Percentiles rank a stretch among this genome's conserved stretches.
These are phyloP conservation scores for Camelina neglecta DNA, from an alignment of 345 rosid species.

Conservation along the genomic window DNA sequence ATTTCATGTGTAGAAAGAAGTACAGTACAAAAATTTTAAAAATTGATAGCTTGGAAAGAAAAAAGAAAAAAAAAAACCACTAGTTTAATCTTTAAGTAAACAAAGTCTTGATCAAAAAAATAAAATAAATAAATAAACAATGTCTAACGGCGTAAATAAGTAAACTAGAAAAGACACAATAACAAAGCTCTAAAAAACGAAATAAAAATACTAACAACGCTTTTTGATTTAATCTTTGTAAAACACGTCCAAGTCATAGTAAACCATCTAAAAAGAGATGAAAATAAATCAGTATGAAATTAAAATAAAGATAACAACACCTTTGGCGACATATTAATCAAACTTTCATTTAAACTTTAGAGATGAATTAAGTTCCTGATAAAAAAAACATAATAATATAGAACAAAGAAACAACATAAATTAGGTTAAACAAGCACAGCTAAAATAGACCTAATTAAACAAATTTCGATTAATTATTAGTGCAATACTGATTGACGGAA, in stretches of 20 bases:
- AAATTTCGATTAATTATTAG: not conserved
- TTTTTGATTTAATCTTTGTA: not conserved
- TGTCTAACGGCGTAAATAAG: too few species aligned
- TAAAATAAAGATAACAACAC: not conserved
- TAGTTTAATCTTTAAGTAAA: too few species aligned
- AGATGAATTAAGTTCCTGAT: not conserved
- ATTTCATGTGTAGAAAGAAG: not conserved
- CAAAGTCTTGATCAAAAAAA: too few species aligned
- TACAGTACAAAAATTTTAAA: too few species aligned
- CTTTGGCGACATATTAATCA: not conserved
- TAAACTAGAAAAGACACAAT: too few species aligned
- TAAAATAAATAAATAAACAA: too few species aligned
- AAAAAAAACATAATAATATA: not conserved
- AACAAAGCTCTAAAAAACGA: too few species aligned
- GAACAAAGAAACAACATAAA: not conserved
- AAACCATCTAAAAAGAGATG: not conserved
- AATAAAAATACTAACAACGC: too few species aligned
- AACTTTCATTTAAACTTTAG: not conserved
- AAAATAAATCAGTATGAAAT: not conserved
- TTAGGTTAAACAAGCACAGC: not conserved
- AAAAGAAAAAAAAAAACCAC: not conserved
- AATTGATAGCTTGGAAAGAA: not conserved
- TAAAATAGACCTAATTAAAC: not conserved
- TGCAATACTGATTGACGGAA: constrained; percentile 32
- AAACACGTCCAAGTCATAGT: not conserved